Conservation (phyloP, 2,329 filamentous ascomycete genomes). For the Penicillium sp. region DNA sequence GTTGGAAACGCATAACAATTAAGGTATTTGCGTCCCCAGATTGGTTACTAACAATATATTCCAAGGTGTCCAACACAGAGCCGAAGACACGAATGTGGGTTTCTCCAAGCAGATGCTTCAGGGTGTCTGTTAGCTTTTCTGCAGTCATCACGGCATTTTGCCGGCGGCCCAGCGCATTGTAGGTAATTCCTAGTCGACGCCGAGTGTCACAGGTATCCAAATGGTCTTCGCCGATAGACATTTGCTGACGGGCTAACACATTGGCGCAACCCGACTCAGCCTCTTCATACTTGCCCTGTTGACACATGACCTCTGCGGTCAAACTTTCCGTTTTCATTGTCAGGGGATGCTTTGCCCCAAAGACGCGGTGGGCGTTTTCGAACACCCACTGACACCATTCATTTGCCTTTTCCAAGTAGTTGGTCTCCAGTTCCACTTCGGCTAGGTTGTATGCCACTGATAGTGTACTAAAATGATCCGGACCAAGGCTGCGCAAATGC, state of each 20-base stretch:
- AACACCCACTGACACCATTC: conserved; percentile 36
- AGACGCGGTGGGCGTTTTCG: conserved; percentile 27
- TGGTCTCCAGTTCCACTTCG: conserved; percentile 28
- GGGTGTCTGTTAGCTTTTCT: conserved; percentile 23
- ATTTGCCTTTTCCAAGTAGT: conserved; percentile 26
- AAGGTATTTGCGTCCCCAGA: conserved; percentile 5
- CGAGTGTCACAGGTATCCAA: conserved; percentile 33
- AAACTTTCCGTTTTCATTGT: conserved; percentile 33
- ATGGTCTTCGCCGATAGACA: conserved; percentile 34
- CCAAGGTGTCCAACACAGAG: conserved; percentile 23
- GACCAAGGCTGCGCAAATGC: conserved; percentile 28
- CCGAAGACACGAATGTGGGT: conserved; percentile 29
- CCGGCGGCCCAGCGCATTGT: conserved; percentile 23
- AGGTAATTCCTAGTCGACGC: conserved; percentile 28
- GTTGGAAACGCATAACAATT: conserved; percentile 12
- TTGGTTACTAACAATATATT: conserved; percentile 27
- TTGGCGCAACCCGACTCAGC: conserved; percentile 34
- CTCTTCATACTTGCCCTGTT: conserved; percentile 29
- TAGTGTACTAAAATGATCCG: conserved; percentile 32
- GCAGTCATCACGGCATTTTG: conserved; percentile 26
- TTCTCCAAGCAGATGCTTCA: conserved; percentile 27
- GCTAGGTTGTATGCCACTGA: conserved; percentile 30
- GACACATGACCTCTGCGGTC: conserved; percentile 29
- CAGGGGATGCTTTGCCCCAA: conserved; percentile 28
- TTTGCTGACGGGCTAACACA: conserved; percentile 34